phyloP scores from a whole-genome alignment of 257 asterid genomes.

The Cinchona pubescens region DNA sequence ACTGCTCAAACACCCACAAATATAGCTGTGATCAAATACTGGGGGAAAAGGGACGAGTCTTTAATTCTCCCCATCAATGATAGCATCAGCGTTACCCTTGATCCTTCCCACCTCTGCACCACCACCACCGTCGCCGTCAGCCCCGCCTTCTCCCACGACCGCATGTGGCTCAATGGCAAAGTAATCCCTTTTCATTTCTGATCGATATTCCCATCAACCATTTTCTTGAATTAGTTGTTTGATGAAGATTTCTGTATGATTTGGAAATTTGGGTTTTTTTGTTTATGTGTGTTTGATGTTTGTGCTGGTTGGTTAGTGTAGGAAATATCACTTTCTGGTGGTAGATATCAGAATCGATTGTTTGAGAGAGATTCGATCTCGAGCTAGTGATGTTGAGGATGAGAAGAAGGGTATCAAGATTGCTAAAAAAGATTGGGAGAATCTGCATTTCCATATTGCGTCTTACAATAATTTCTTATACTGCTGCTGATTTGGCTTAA shows the following conservation, averaged over 20 bases:
- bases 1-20: constrained; percentile 97
- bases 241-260: neutral
- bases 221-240: too few relatives aligned
- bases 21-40: constrained; percentile 92
- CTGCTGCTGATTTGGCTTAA: constrained; percentile 99
- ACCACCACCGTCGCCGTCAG: constrained; percentile 98
- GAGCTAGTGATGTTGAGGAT: constrained; percentile 85
- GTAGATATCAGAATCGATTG: constrained; percentile 84
- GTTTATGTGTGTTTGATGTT: constrained; percentile 2
- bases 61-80: constrained; percentile 84
- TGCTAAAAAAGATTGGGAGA: constrained; percentile 81
- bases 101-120: constrained; percentile 94
- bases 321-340: constrained; percentile 98
- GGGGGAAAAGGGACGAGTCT: constrained; percentile 91
- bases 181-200: constrained; percentile 35
- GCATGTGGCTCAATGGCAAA: constrained; percentile 97
- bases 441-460: constrained; percentile 75
- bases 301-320: constrained; percentile 31
- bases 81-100: constrained; percentile 95
- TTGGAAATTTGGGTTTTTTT: neutral
- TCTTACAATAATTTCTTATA: constrained; percentile 93
- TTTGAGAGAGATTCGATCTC: constrained; percentile 86
- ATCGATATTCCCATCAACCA: neutral
- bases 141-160: constrained; percentile 62
- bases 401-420: constrained; percentile 84